A percentile compares a stretch with the other conserved stretches of the same genome.
These are phyloP conservation scores for Perilla frutescens DNA, from an alignment of 257 asterid genomes.

Conservation along the genomic window DNA sequence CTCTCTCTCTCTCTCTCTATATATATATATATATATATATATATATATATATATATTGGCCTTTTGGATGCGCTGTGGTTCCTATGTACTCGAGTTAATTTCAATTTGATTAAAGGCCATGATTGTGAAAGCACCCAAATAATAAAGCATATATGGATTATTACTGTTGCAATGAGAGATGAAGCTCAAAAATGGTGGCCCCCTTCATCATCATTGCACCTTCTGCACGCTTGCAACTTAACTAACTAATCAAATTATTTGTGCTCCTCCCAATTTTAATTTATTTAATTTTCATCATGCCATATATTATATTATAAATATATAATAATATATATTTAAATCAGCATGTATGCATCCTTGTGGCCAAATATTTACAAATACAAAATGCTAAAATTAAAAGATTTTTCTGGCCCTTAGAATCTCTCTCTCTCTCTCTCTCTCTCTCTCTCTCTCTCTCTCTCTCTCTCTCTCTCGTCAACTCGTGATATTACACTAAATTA, in stretches of 20 bases:
- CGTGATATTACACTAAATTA: background rate
- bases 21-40: too few species aligned
- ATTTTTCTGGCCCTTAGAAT: conserved; percentile 48
- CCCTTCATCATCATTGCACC: conserved; percentile 45
- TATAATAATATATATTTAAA: background rate
- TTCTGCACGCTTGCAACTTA: conserved; percentile 56
- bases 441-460: too few species aligned
- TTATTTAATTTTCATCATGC: background rate
- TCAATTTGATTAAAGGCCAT: conserved; percentile 24
- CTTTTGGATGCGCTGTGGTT: too few species aligned
- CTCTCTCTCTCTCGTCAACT: too few species aligned
- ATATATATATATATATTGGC: too few species aligned
- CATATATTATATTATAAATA: background rate
- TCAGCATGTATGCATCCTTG: conserved; percentile 32
- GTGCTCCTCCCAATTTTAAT: background rate
- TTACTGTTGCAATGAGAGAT: conserved; percentile 28
- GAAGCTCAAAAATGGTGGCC: conserved; percentile 44
- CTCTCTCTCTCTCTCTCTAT: too few species aligned
- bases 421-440: conserved; percentile 29
- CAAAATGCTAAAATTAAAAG: conserved; percentile 38
- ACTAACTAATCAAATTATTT: background rate
- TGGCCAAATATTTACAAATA: conserved; percentile 31
- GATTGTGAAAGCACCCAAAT: conserved; percentile 40
- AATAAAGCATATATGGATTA: conserved; percentile 26
- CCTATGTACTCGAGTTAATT: background rate